These are phyloP conservation scores for Argentina anserina DNA, from an alignment of 306 rosid genomes.

Conservation along the genomic window DNA sequence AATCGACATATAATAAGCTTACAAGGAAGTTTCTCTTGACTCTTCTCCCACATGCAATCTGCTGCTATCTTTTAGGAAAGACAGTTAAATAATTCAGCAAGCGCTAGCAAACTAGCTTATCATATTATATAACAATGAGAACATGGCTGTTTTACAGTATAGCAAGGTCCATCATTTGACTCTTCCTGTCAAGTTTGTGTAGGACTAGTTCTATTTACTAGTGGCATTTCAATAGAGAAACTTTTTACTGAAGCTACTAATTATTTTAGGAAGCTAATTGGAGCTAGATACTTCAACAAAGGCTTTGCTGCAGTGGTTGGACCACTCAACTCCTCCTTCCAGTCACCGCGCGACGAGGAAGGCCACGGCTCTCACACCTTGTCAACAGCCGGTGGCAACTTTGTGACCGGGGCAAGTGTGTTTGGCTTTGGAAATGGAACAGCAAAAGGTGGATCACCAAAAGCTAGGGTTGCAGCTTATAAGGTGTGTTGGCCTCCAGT, in stretches of 20 bases:
- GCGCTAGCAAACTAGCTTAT: not conserved
- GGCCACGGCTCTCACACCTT: slow-evolving; percentile 95
- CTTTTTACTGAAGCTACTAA: slow-evolving; percentile 1
- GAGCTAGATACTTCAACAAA: slow-evolving; percentile 88
- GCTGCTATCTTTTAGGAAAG: not conserved
- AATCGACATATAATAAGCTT: not conserved
- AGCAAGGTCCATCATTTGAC: not conserved
- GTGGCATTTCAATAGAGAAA: not conserved
- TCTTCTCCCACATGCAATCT: not conserved
- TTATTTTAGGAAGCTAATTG: slow-evolving; percentile 65
- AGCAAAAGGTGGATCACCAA: slow-evolving; percentile 88
- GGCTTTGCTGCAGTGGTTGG: slow-evolving; percentile 54
- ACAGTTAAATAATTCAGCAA: not conserved
- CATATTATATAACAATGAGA: not conserved
- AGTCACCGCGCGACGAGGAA: slow-evolving; percentile 70
- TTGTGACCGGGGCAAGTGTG: slow-evolving; percentile 53
- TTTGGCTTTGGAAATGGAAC: slow-evolving; percentile 73
- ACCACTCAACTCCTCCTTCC: slow-evolving; percentile 45
- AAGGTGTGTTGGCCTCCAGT: slow-evolving; percentile 90
- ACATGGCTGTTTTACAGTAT: not conserved
- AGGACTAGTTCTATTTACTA: not conserved
- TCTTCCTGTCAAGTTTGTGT: not conserved
- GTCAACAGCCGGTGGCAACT: slow-evolving; percentile 85
- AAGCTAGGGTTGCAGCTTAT: slow-evolving; percentile 74
- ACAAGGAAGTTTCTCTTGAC: not conserved